Base-by-base conservation (phyloP, 129 eudicot genomes). In the Silybum marianum region DNA sequence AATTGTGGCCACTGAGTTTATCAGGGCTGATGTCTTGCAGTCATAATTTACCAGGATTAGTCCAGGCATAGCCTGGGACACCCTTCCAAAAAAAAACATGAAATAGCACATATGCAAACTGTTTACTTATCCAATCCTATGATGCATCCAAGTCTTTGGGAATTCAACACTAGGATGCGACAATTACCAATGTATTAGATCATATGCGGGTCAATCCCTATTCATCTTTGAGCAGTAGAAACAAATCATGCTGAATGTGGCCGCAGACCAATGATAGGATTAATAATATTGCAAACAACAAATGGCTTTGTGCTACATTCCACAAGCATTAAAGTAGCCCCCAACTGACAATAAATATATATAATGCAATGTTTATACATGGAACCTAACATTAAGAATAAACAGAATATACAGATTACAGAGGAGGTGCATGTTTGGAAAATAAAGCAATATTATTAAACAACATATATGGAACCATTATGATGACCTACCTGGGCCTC, bases 401-500 rank as follows among this genome's bases (percentile, higher is more conserved):
- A 23, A 46, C 21, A 12, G 24, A 19, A 70, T 40, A 80, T 48
- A 30, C 51, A 38, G 30, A 23, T 30, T 32, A 28, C 36, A 38
- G 42, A 22, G 65, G 48, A 54, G 44, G 58, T 76, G 58, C 44
- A n/a, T n/a, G n/a, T n/a, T n/a, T n/a, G n/a, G n/a, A n/a, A n/a
- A n/a, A n/a, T n/a, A n/a, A n/a, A n/a, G n/a, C n/a, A n/a, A n/a
- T n/a, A n/a, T n/a, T 21, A 32, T 21, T 18, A 42, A 51, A 34
- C n/a, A 73, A 36, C 70, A 80, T 51, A 30, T 22, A 11, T 68
- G 24, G 32, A 6, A 58, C 75, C 44, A n/a, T 28, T 10, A 66
- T 11, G 73, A 36, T 48, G 79, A 48, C 79, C 66, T 83, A 95
- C 99, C 99, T 95, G 98, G 21, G 95, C 91, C 85, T 95, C 99